Percentiles rank a stretch among this genome's conserved stretches.
phyloP scores from a whole-genome alignment of 768 basidiomycete genomes.

The Boletus reticulatus region DNA sequence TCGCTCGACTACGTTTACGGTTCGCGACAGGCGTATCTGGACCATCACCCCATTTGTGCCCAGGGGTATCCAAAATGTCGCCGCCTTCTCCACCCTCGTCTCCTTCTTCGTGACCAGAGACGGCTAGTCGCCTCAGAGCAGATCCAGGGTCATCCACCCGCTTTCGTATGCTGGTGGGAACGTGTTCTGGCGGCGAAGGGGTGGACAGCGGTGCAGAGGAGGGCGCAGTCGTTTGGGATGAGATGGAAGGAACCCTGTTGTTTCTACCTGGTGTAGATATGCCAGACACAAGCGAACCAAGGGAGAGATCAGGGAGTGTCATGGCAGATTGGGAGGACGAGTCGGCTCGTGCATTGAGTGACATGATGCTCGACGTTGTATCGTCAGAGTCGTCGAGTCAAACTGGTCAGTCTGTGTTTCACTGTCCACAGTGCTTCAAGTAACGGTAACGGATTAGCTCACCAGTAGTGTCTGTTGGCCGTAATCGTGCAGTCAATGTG shows the following conservation, averaged over 20 bases:
- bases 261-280: constrained; percentile 51
- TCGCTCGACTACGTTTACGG: constrained; percentile 41
- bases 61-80: constrained; percentile 55
- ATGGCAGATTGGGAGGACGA: constrained; percentile 42
- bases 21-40: constrained; percentile 52
- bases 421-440: not conserved
- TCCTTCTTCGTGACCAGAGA: constrained; percentile 33
- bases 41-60: constrained; percentile 48
- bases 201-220: constrained; percentile 52
- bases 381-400: not conserved
- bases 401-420: not conserved
- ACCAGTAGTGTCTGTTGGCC: constrained; percentile 5
- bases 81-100: constrained; percentile 39
- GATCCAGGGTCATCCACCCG: constrained; percentile 40
- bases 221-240: constrained; percentile 49
- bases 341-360: constrained; percentile 40
- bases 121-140: constrained; percentile 39
- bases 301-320: constrained; percentile 58
- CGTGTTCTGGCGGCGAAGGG: constrained; percentile 44
- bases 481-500: not conserved
- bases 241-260: constrained; percentile 46
- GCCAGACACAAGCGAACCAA: constrained; percentile 53
- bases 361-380: constrained; percentile 31
- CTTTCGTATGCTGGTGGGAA: constrained; percentile 32
- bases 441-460: not conserved